Conservation (phyloP, 2,329 filamentous ascomycete species). For the Endothia cerciana region DNA sequence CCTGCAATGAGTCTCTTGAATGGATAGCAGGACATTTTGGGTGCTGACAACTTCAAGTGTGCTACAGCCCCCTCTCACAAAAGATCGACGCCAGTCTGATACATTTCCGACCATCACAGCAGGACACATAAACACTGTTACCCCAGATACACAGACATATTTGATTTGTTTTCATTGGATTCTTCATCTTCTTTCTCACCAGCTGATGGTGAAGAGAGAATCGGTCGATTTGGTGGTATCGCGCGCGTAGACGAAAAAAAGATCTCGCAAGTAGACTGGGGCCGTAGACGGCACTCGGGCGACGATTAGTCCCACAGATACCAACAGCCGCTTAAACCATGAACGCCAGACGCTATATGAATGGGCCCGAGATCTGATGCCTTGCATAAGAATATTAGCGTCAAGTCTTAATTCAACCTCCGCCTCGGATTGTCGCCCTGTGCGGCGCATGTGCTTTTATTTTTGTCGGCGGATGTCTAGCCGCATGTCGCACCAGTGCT, state of each 20-base stretch:
- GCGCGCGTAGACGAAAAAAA: background rate
- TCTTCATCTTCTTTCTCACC: background rate
- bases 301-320: background rate
- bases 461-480: background rate
- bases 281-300: background rate
- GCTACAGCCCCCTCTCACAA: background rate
- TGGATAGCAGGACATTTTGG: background rate
- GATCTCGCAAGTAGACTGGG: background rate
- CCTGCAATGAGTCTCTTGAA: background rate
- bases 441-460: background rate
- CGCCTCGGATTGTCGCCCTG: background rate
- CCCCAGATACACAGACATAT: background rate
- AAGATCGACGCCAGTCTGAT: background rate
- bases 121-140: background rate
- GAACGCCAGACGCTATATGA: slow-evolving; percentile 10
- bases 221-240: slow-evolving; percentile 9
- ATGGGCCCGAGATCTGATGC: slow-evolving; percentile 2
- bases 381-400: background rate
- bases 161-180: background rate
- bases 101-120: background rate
- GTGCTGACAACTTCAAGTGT: background rate
- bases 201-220: background rate
- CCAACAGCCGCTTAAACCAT: background rate
- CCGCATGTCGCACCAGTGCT: background rate
- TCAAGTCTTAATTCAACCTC: background rate